These are phyloP conservation scores for Ceratonia siliqua DNA, from an alignment of 306 rosid species.

Conservation along the genomic window DNA sequence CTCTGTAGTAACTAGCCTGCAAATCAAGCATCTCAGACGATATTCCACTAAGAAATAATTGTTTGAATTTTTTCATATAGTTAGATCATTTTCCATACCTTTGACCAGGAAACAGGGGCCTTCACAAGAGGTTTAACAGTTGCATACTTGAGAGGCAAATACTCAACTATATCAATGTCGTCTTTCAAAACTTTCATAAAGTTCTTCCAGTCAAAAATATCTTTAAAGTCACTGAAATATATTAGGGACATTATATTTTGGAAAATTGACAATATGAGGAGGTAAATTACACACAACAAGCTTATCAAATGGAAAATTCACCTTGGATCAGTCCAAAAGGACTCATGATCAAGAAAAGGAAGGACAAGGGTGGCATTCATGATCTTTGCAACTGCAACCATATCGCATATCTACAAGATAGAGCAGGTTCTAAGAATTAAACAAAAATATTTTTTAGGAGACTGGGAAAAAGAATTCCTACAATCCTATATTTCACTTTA, in stretches of 20 bases:
- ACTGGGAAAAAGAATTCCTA: not conserved
- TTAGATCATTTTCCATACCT: constrained; percentile 51
- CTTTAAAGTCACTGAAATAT: constrained; percentile 85
- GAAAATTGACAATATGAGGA: constrained; percentile 24
- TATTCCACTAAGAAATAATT: not conserved
- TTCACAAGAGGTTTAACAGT: constrained; percentile 57
- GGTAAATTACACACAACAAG: not conserved
- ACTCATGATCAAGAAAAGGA: constrained; percentile 90
- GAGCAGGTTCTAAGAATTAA: constrained; percentile 31
- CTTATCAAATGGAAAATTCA: constrained; percentile 27
- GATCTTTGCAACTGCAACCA: constrained; percentile 96
- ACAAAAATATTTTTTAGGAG: not conserved
- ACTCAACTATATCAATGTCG: constrained; percentile 76
- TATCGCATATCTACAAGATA: constrained; percentile 89
- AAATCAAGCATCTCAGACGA: constrained; percentile 41
- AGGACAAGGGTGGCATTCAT: constrained; percentile 96
- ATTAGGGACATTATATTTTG: constrained; percentile 39
- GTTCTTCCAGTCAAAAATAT: constrained; percentile 95
- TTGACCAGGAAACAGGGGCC: constrained; percentile 98
- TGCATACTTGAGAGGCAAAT: constrained; percentile 65
- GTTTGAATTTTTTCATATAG: not conserved
- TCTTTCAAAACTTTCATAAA: constrained; percentile 78
- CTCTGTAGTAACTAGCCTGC: constrained; percentile 95
- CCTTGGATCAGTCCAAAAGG: constrained; percentile 99
- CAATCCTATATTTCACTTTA: not conserved